Conservation (phyloP, 2,329 filamentous ascomycete species). For the Cladosporium phlei region DNA sequence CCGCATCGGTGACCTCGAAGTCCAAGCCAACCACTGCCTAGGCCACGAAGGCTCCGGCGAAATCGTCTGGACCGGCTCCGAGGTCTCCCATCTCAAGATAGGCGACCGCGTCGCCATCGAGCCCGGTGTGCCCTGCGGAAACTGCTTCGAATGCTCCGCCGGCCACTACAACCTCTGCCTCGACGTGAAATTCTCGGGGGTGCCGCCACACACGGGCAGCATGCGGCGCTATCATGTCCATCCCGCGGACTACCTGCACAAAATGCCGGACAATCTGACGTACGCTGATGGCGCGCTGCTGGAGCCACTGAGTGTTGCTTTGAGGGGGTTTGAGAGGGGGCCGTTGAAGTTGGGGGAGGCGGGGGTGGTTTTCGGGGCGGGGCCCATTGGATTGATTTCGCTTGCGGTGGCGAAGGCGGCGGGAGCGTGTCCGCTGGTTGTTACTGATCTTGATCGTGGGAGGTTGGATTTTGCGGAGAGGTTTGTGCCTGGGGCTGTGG, state of each 20-base stretch:
- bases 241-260: slow-evolving; percentile 84
- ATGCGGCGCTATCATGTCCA: slow-evolving; percentile 78
- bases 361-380: slow-evolving; percentile 57
- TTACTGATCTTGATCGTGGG: slow-evolving; percentile 76
- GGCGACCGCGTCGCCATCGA: slow-evolving; percentile 66
- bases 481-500: slow-evolving; percentile 47
- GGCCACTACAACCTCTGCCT: slow-evolving; percentile 88
- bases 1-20: slow-evolving; percentile 57
- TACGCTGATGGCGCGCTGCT: slow-evolving; percentile 83
- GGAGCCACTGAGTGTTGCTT: slow-evolving; percentile 54
- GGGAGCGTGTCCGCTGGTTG: slow-evolving; percentile 70
- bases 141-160: slow-evolving; percentile 61
- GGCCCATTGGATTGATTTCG: slow-evolving; percentile 59
- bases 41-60: slow-evolving; percentile 68
- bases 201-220: slow-evolving; percentile 66
- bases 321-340: slow-evolving; percentile 42
- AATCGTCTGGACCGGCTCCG: slow-evolving; percentile 54
- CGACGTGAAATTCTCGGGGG: slow-evolving; percentile 83
- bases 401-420: slow-evolving; percentile 56
- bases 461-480: slow-evolving; percentile 72
- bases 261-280: slow-evolving; percentile 69
- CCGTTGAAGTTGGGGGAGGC: slow-evolving; percentile 28
- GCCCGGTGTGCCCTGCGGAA: slow-evolving; percentile 60
- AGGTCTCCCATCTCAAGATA: slow-evolving; percentile 52
- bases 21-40: slow-evolving; percentile 60